phyloP scores from a whole-genome alignment of 148 eudicot species.

The Pharnaceum exiguum region DNA sequence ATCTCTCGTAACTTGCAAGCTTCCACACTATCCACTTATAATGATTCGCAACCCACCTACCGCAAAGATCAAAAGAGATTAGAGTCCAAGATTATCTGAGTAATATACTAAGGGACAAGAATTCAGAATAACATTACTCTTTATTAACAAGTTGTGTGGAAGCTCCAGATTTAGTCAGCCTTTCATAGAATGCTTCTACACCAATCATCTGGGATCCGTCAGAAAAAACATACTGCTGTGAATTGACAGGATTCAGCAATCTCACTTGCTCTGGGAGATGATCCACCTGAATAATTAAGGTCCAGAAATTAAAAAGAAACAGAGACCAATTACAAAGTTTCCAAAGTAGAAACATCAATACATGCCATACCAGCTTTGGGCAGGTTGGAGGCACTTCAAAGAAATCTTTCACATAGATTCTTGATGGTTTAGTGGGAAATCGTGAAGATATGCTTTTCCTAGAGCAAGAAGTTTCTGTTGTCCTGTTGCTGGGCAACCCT shows the following conservation, averaged over 20 bases:
- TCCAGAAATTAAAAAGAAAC: conserved; percentile 1
- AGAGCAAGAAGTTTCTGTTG: conserved; percentile 33
- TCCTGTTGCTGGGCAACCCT: conserved; percentile 39
- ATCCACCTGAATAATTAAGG: conserved; percentile 33
- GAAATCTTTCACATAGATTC: conserved; percentile 60
- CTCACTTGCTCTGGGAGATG: conserved; percentile 46
- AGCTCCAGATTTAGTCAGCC: conserved; percentile 75
- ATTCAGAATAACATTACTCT: conserved; percentile 44
- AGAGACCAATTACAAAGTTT: neutral
- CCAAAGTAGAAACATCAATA: neutral
- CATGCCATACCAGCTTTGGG: conserved; percentile 33
- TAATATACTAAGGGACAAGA: too few species aligned
- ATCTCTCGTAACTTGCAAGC: conserved; percentile 87
- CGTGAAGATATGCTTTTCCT: conserved; percentile 50
- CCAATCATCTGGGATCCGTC: conserved; percentile 46
- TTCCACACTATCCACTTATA: conserved; percentile 99
- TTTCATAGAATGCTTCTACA: conserved; percentile 53
- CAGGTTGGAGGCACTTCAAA: conserved; percentile 42
- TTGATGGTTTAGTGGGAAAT: conserved; percentile 51
- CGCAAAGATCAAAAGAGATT: conserved; percentile 8
- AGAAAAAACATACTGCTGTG: conserved; percentile 47
- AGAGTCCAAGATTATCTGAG: conserved; percentile 1
- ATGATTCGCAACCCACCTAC: conserved; percentile 94
- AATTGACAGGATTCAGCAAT: conserved; percentile 51
- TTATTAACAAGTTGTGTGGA: conserved; percentile 51